Evolutionary conservation across 345 rosid species (phyloP).

Genomic region (Fremontodendron californicum): DNA sequence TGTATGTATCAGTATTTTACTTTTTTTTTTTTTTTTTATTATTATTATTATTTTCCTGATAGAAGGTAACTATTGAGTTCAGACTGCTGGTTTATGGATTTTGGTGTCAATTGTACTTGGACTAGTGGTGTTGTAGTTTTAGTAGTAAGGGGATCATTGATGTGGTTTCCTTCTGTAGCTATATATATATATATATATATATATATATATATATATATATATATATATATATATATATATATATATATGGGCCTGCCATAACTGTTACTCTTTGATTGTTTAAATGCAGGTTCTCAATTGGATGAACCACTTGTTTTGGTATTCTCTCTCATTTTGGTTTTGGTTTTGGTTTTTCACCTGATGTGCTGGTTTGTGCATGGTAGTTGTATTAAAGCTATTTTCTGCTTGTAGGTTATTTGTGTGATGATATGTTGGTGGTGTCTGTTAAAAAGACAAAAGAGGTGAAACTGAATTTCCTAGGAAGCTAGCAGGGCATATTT

Average conservation of each 20-base stretch:
- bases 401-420: background rate
- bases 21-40: no score
- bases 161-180: conserved; percentile 18
- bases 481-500: background rate
- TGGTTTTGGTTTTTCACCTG: background rate
- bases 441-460: background rate
- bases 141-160: conserved; percentile 22
- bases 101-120: conserved; percentile 27
- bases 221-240: no score
- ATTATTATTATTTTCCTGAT: conserved; percentile 15
- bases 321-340: background rate
- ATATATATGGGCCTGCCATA: conserved; percentile 25
- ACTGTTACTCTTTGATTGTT: conserved; percentile 21
- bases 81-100: conserved; percentile 27
- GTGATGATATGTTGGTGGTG: background rate
- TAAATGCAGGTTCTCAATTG: conserved; percentile 23
- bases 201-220: no score
- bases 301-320: background rate
- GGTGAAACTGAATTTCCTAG: background rate
- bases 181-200: no score
- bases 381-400: background rate
- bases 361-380: background rate
- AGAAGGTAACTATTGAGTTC: conserved; percentile 16
- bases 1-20: conserved; percentile 38
- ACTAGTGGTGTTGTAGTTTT: conserved; percentile 17